Conservation (phyloP, 108 stramenopile species). For the Parietichytrium sp. region DNA sequence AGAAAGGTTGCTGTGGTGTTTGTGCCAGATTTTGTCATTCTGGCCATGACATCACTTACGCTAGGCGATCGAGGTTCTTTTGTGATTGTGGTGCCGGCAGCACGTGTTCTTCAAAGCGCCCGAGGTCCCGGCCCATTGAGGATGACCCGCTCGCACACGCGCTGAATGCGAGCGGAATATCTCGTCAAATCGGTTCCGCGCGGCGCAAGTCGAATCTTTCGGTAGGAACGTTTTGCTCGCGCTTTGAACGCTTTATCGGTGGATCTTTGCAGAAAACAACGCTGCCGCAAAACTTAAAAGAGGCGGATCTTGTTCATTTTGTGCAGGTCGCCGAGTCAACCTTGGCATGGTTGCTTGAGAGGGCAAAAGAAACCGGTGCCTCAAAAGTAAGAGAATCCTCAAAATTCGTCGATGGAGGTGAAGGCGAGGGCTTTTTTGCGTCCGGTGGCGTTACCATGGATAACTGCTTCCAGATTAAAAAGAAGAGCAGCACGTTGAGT, state of each 20-base stretch:
- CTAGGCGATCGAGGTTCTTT: conserved; percentile 50
- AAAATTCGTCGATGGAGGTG: background rate
- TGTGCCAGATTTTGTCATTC: conserved; percentile 49
- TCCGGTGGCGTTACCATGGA: background rate
- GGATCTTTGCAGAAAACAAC: background rate
- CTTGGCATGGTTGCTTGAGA: too few species aligned
- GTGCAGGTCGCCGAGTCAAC: too few species aligned
- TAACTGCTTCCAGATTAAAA: background rate
- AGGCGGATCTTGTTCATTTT: too few species aligned
- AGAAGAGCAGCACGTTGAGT: background rate
- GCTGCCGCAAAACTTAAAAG: too few species aligned
- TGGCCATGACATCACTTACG: conserved; percentile 49
- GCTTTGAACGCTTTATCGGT: background rate
- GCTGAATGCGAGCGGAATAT: conserved; percentile 19
- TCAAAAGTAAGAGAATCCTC: too few species aligned
- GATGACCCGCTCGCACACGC: background rate
- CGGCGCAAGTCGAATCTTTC: background rate
- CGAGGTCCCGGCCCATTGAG: background rate
- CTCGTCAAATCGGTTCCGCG: background rate
- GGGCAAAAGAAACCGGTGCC: too few species aligned
- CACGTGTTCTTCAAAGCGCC: background rate
- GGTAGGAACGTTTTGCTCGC: background rate
- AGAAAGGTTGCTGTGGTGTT: conserved; percentile 51
- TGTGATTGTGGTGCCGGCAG: conserved; percentile 49
- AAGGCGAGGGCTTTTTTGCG: background rate